These are phyloP conservation scores for Phytophthora fragariaefolia DNA, from an alignment of 352 stramenopile species.

Conservation along the genomic window DNA sequence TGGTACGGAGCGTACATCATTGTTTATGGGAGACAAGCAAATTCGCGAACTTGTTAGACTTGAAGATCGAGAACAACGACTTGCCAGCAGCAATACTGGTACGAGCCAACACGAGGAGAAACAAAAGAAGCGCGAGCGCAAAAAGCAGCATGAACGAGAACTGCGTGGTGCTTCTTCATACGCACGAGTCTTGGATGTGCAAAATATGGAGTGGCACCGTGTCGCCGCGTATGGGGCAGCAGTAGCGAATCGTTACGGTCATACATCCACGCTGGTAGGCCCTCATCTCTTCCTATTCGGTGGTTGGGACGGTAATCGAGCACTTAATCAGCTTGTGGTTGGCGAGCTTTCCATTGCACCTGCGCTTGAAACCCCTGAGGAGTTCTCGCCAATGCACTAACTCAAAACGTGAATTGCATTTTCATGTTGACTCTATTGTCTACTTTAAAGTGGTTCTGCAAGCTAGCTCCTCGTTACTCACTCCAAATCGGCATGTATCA, in stretches of 20 bases:
- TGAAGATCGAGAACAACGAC: conserved; percentile 61
- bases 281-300: conserved; percentile 80
- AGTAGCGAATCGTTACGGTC: conserved; percentile 76
- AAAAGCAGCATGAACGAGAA: conserved; percentile 44
- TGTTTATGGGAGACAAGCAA: conserved; percentile 82
- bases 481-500: conserved; percentile 2
- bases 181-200: conserved; percentile 63
- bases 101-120: conserved; percentile 25
- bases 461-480: not conserved
- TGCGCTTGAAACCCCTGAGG: conserved; percentile 10
- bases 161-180: conserved; percentile 62
- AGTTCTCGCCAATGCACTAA: conserved; percentile 20
- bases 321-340: conserved; percentile 79
- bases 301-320: conserved; percentile 83
- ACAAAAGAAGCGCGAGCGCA: conserved; percentile 43
- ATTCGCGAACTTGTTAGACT: conserved; percentile 63
- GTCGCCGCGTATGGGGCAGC: conserved; percentile 45
- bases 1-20: conserved; percentile 71
- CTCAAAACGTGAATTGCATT: conserved; percentile 16
- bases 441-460: conserved; percentile 11
- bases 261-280: conserved; percentile 68
- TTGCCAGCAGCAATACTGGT: conserved; percentile 40
- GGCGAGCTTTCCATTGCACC: conserved; percentile 49
- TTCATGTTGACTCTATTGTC: conserved; percentile 35
- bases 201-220: conserved; percentile 69